Percentiles rank a stretch among this genome's conserved stretches.
Conservation (phyloP, 1,284 basidiomycete genomes). For the Naganishia sp. region DNA sequence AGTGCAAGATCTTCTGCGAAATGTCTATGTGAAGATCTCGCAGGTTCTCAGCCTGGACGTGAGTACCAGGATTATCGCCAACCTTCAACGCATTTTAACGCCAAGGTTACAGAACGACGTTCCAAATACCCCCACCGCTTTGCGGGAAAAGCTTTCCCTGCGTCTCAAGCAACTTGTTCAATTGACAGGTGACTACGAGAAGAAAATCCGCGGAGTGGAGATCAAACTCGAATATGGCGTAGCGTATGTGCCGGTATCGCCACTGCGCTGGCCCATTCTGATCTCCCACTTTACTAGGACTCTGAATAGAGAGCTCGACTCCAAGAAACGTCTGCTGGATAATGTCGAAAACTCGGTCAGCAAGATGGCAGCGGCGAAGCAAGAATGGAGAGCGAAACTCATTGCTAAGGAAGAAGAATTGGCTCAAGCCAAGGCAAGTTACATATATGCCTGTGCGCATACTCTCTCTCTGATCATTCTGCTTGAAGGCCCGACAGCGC, state of each 20-base stretch:
- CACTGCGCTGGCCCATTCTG: no score
- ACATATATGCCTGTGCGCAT: neutral
- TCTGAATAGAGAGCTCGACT: conserved; percentile 83
- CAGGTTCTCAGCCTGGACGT: conserved; percentile 88
- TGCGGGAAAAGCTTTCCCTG: conserved; percentile 80
- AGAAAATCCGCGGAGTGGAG: conserved; percentile 79
- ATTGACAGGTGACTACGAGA: conserved; percentile 86
- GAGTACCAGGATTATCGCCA: conserved; percentile 45
- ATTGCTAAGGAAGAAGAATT: conserved; percentile 82
- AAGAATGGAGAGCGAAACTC: conserved; percentile 82
- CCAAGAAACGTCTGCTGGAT: conserved; percentile 88
- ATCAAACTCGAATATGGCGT: conserved; percentile 50
- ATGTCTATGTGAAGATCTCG: conserved; percentile 93
- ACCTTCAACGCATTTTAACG: neutral
- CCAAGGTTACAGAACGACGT: conserved; percentile 41
- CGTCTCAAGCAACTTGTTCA: conserved; percentile 78
- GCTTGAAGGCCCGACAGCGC: conserved; percentile 64
- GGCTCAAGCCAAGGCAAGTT: conserved; percentile 72
- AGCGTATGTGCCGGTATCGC: conserved; percentile 45
- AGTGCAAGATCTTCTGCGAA: conserved; percentile 83
- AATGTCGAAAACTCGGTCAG: conserved; percentile 87
- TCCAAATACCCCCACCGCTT: conserved; percentile 20
- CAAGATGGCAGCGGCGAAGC: conserved; percentile 76
- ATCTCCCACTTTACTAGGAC: conserved; percentile 53
- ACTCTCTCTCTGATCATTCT: neutral